Evolutionary conservation across 2,329 filamentous ascomycete species (phyloP), one percentile per base, ranked within the genome.

Genomic region (Fusarium albosuccineum): DNA sequence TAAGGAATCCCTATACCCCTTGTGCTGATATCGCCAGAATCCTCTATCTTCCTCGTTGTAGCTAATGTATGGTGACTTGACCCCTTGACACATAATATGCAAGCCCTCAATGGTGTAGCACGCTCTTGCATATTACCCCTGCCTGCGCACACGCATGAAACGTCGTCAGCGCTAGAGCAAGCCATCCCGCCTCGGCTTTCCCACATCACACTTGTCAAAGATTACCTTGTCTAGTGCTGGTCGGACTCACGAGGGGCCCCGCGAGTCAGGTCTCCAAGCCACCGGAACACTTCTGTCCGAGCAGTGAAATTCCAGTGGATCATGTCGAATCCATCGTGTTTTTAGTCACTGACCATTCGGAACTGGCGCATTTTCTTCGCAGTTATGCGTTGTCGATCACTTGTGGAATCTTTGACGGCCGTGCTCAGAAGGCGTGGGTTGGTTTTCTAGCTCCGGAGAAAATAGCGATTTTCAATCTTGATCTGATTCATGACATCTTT

Each of bases 111-210:
- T 16, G n/a, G 30, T 51, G 48, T 41, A 48, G 48, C 40, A 40
- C 50, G 41, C 44, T 46, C 33, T 16, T 46, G 44, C n/a, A 14
- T 29, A 11, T 48, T 16, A 22, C 52, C 52, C 41, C 49, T 52
- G 49, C 49, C 27, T 41, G 9, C 7, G 26, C 39, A n/a, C 17
- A 6, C 11, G 37, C 2, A 50, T 14, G 3, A n/a, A 5, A 11
- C 30, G 16, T 48, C n/a, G 52, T 55, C 33, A 55, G 52, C 52
- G 41, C 52, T 48, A 55, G 44, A 22, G 8, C 17, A 51, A 27
- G 11, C 4, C 17, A 17, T 46, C 10, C 9, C 26, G 33, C 33
- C 17, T 40, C 34, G 45, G 41, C 29, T 49, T 33, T 22, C n/a
- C 22, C 26, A 9, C 51, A 30, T 61, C 55, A 50, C 36, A 40